Conservation (phyloP, 1,139 yeast genomes). For the Yamadazyma mexicana region DNA sequence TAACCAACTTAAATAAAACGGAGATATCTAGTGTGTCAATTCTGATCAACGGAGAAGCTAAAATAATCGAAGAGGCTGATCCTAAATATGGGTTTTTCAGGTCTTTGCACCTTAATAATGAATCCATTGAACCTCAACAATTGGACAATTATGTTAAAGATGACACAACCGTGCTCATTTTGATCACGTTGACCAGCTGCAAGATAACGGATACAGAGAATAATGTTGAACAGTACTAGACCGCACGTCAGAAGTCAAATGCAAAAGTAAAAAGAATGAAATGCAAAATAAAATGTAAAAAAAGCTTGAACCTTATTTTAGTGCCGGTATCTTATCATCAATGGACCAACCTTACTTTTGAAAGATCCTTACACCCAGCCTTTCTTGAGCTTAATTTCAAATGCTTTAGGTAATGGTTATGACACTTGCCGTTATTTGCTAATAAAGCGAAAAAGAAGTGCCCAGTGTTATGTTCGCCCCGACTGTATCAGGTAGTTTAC, state of each 20-base stretch:
- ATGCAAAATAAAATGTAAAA: background rate
- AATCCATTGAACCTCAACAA: conserved; percentile 70
- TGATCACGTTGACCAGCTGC: conserved; percentile 63
- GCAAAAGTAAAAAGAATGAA: background rate
- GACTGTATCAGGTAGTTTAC: too few species aligned
- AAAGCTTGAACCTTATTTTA: background rate
- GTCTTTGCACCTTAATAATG: conserved; percentile 56
- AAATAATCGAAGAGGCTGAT: conserved; percentile 42
- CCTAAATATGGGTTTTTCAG: conserved; percentile 54
- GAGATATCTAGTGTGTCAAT: conserved; percentile 78
- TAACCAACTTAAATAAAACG: conserved; percentile 71
- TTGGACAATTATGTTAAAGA: conserved; percentile 50
- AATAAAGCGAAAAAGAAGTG: too few species aligned
- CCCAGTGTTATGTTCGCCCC: too few species aligned
- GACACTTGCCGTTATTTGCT: too few species aligned
- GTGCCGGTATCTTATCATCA: too few species aligned
- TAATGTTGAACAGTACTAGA: conserved; percentile 51
- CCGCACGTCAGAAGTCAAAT: background rate
- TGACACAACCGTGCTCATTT: conserved; percentile 62
- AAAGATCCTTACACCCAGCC: too few species aligned
- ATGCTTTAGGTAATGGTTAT: too few species aligned
- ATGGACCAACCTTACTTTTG: too few species aligned
- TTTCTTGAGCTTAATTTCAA: too few species aligned
- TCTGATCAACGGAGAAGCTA: conserved; percentile 72
- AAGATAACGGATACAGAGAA: conserved; percentile 82